Conservation (phyloP, 1,139 yeast genomes). For the Debaryomyces sp. region DNA sequence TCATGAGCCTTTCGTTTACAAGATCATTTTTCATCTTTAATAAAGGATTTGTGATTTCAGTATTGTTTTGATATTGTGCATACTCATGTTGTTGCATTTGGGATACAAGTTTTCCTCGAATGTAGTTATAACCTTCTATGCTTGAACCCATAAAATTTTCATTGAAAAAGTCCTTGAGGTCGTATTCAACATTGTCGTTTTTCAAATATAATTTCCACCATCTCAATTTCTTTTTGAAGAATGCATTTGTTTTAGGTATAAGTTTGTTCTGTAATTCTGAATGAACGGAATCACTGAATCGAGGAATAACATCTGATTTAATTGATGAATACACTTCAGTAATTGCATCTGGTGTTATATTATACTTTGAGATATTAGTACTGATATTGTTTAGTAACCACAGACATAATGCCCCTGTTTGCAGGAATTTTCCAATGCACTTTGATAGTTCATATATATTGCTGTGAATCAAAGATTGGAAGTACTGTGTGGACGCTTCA, state of each 20-base stretch:
- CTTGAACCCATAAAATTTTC: constrained; percentile 41
- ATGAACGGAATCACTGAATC: constrained; percentile 38
- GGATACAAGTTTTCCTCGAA: constrained; percentile 40
- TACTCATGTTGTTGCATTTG: constrained; percentile 27
- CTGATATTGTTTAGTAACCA: constrained; percentile 31
- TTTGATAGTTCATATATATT: constrained; percentile 41
- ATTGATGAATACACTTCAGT: constrained; percentile 20
- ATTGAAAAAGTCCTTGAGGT: constrained; percentile 42
- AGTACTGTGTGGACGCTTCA: constrained; percentile 33
- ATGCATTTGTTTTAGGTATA: constrained; percentile 33
- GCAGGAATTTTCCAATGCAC: constrained; percentile 32
- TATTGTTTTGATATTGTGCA: constrained; percentile 16
- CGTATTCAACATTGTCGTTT: constrained; percentile 51
- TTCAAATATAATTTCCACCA: constrained; percentile 51
- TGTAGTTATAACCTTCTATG: constrained; percentile 41
- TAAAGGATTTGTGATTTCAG: constrained; percentile 33
- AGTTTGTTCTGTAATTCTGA: constrained; percentile 40
- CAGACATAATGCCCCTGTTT: constrained; percentile 21
- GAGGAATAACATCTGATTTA: constrained; percentile 24
- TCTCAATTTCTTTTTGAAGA: constrained; percentile 32
- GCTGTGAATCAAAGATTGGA: constrained; percentile 34
- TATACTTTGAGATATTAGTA: constrained; percentile 11
- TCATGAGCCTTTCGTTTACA: constrained; percentile 27
- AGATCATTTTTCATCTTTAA: constrained; percentile 31
- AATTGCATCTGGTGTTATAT: constrained; percentile 12